Percentiles rank a stretch among this genome's conserved stretches.
phyloP scores from a whole-genome alignment of 192 early-diverging fungal species.

The Allomyces macrogynus region DNA sequence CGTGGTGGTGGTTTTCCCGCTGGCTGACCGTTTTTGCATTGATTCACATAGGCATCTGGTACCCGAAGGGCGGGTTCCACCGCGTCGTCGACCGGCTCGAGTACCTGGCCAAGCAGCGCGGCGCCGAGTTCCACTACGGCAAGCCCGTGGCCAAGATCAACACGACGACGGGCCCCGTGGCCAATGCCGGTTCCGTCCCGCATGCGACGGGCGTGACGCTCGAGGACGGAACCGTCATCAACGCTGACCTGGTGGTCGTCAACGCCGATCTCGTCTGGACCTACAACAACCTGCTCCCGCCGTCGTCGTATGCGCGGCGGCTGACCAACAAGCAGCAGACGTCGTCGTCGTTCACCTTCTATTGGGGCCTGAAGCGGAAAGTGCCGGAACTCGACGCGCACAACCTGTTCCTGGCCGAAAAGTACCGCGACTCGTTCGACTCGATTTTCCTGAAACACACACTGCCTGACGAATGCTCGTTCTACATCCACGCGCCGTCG shows the following conservation, averaged over 20 bases:
- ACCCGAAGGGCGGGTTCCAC: constrained; percentile 35
- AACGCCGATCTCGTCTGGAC: constrained; percentile 31
- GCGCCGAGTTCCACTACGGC: constrained; percentile 19
- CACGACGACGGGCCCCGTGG: constrained; percentile 3
- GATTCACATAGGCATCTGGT: constrained; percentile 17
- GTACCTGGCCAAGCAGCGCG: constrained; percentile 15
- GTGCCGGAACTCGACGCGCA: constrained; percentile 26
- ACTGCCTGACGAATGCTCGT: constrained; percentile 24
- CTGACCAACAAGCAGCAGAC: constrained; percentile 22
- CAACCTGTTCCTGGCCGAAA: constrained; percentile 29
- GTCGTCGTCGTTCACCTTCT: constrained; percentile 27
- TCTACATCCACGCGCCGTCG: constrained; percentile 33
- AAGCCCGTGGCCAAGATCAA: constrained; percentile 21
- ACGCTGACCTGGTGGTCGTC: constrained; percentile 31
- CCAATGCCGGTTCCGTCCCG: not conserved
- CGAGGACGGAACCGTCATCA: constrained; percentile 15
- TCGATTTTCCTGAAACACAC: constrained; percentile 22
- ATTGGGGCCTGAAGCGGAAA: constrained; percentile 25
- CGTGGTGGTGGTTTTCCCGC: too few relatives aligned
- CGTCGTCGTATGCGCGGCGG: constrained; percentile 11
- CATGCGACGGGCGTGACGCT: constrained; percentile 26
- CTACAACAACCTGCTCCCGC: constrained; percentile 26
- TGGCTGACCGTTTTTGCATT: too few relatives aligned
- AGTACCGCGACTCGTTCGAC: constrained; percentile 27
- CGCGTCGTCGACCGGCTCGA: constrained; percentile 20